Evolutionary conservation across 805 yeast genomes (phyloP).

Genomic region (Yamadazyma takamatsuzukensis): DNA sequence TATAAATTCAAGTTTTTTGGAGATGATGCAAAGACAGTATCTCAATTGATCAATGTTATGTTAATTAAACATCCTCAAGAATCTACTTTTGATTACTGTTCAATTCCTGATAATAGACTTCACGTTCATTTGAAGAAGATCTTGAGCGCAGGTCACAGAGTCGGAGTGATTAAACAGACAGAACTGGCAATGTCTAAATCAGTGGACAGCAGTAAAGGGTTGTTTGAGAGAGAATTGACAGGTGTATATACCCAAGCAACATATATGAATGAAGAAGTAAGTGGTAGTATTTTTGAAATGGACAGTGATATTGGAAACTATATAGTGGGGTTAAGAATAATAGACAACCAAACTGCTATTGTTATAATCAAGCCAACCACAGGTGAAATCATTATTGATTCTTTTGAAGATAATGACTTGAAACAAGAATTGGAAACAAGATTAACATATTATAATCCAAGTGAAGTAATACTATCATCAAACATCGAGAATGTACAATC

Average conservation of each 20-base stretch:
- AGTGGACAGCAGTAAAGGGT: constrained; percentile 43
- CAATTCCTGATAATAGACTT: constrained; percentile 76
- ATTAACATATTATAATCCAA: constrained; percentile 68
- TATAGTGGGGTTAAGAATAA: constrained; percentile 41
- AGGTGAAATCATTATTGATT: constrained; percentile 74
- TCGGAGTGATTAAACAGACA: constrained; percentile 82
- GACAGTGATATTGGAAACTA: constrained; percentile 38
- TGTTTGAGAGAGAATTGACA: constrained; percentile 67
- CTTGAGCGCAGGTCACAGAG: constrained; percentile 67
- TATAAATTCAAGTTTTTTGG: constrained; percentile 88
- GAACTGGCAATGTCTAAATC: constrained; percentile 77
- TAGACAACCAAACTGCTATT: constrained; percentile 32
- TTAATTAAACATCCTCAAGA: constrained; percentile 59
- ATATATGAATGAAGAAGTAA: constrained; percentile 58
- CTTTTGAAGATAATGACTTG: constrained; percentile 55
- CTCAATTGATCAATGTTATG: constrained; percentile 65
- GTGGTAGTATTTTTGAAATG: constrained; percentile 6
- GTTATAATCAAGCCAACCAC: constrained; percentile 68
- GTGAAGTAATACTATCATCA: constrained; percentile 41
- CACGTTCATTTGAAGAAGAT: constrained; percentile 74
- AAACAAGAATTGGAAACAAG: constrained; percentile 72
- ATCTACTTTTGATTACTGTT: constrained; percentile 72
- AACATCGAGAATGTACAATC: constrained; percentile 21
- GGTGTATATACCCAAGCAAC: constrained; percentile 82
- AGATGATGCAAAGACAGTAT: constrained; percentile 71